Conservation (phyloP, 129 eudicot genomes). For the Lactuca saligna region DNA sequence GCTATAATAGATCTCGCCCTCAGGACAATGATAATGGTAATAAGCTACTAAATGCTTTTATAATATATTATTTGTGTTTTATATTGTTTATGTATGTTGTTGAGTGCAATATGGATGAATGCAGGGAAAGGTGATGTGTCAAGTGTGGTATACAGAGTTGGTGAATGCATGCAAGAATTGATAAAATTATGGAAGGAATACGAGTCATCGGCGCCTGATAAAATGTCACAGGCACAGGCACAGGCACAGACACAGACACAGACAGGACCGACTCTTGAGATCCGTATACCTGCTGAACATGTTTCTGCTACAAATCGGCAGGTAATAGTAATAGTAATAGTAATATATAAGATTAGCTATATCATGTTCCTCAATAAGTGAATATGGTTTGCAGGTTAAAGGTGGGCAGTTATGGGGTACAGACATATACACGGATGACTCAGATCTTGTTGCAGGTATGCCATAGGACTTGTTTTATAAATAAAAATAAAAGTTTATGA, state of each 20-base stretch:
- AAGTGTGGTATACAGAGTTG: slow-evolving; percentile 76
- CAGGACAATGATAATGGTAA: slow-evolving; percentile 61
- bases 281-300: slow-evolving; percentile 93
- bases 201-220: slow-evolving; percentile 55
- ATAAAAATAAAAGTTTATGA: no score
- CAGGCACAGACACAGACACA: background rate
- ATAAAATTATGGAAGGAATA: slow-evolving; percentile 83
- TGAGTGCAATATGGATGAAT: background rate
- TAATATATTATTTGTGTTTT: no score
- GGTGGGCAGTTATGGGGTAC: slow-evolving; percentile 99
- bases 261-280: slow-evolving; percentile 79
- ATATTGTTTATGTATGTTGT: background rate
- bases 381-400: slow-evolving; percentile 67
- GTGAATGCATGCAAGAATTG: slow-evolving; percentile 92
- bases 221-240: slow-evolving; percentile 10
- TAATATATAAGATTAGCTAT: no score
- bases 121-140: slow-evolving; percentile 76
- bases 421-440: slow-evolving; percentile 94
- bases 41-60: no score
- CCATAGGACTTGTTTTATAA: no score
- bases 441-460: slow-evolving; percentile 98
- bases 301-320: slow-evolving; percentile 98
- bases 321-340: no score
- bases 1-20: slow-evolving; percentile 58
- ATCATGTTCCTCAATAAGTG: no score